A percentile compares a stretch with the other conserved stretches of the same genome.
These are phyloP conservation scores for Kokia cookei DNA, from an alignment of 441 rosid species.

Conservation along the genomic window DNA sequence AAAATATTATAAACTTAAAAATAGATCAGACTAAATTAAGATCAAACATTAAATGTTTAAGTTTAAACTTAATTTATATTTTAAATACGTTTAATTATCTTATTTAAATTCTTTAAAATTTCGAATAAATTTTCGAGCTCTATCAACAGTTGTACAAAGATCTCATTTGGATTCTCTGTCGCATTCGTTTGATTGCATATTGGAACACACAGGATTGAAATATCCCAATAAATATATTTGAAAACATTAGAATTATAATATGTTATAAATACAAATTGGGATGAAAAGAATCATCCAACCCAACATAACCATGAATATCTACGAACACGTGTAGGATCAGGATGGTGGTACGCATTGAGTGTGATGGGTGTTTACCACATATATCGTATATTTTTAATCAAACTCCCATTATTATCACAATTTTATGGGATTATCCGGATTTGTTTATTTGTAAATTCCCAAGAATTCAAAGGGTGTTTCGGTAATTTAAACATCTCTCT, in stretches of 20 bases:
- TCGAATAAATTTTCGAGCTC: too few relatives aligned
- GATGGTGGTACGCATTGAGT: slow-evolving; percentile 16
- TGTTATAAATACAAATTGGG: neutral
- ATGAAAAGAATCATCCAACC: neutral
- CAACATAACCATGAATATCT: slow-evolving; percentile 1
- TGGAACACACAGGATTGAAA: too few relatives aligned
- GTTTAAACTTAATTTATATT: too few relatives aligned
- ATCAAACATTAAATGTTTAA: too few relatives aligned
- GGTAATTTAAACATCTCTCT: slow-evolving; percentile 10
- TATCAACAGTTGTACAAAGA: too few relatives aligned
- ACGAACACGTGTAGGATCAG: slow-evolving; percentile 54
- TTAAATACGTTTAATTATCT: too few relatives aligned
- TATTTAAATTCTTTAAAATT: too few relatives aligned
- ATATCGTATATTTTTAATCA: slow-evolving; percentile 8
- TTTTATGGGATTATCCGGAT: neutral
- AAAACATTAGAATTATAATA: neutral
- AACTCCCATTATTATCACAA: slow-evolving; percentile 12
- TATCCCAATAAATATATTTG: too few relatives aligned
- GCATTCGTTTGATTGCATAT: too few relatives aligned
- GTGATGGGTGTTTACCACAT: slow-evolving; percentile 13
- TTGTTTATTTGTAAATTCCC: neutral
- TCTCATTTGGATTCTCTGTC: too few relatives aligned
- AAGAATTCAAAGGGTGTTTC: slow-evolving; percentile 19
- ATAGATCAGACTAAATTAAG: too few relatives aligned
- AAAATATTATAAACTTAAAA: too few relatives aligned